These are phyloP conservation scores for Hansenula sp. DNA, from an alignment of 1,139 yeast species.

Conservation along the genomic window DNA sequence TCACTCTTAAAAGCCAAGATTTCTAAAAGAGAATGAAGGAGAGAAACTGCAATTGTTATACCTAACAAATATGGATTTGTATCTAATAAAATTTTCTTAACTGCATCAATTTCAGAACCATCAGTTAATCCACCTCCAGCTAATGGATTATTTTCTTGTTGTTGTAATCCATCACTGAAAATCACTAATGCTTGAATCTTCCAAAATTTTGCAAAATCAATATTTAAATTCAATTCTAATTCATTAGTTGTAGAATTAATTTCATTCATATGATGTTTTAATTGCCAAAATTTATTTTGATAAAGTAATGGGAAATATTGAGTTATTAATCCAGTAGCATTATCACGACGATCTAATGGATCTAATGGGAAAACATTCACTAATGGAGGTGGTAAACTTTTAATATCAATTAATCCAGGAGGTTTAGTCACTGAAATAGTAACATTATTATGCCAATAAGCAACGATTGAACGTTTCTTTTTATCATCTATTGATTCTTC, in stretches of 20 bases:
- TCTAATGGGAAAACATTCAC: constrained; percentile 21
- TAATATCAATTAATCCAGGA: constrained; percentile 20
- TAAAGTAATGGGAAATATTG: constrained; percentile 30
- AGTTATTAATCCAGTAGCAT: constrained; percentile 21
- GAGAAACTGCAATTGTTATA: constrained; percentile 29
- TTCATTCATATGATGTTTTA: constrained; percentile 29
- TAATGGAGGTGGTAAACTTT: constrained; percentile 20
- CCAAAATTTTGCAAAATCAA: constrained; percentile 26
- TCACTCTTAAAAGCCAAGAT: constrained; percentile 36
- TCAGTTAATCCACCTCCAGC: constrained; percentile 14
- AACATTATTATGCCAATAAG: constrained; percentile 34
- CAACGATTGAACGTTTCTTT: constrained; percentile 19
- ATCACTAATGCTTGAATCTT: constrained; percentile 28
- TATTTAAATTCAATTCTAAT: constrained; percentile 25
- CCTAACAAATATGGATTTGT: constrained; percentile 32
- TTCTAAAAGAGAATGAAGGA: constrained; percentile 33
- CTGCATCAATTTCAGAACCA: constrained; percentile 30
- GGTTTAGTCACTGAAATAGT: constrained; percentile 21
- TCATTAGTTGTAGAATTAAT: constrained; percentile 23
- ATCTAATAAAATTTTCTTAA: constrained; percentile 32
- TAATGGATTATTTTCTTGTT: constrained; percentile 22
- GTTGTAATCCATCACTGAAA: constrained; percentile 26
- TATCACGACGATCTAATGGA: constrained; percentile 25
- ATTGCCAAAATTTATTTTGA: constrained; percentile 35
- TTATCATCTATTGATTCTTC: constrained; percentile 5